Base-by-base conservation (phyloP, 805 yeast species). In the Ogataea paraovalis region DNA sequence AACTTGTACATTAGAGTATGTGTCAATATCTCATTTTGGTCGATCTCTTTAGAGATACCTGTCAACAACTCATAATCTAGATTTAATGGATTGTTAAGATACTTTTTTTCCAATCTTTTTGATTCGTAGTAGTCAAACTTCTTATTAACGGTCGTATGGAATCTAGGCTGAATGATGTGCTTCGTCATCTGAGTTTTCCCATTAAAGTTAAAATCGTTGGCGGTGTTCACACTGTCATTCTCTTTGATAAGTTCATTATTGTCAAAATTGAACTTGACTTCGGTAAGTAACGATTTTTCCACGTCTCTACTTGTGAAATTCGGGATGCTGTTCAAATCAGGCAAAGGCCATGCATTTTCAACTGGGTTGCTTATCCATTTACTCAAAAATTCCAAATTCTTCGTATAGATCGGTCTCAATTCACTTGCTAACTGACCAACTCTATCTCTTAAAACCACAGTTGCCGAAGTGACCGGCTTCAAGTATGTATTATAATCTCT, bases 361-460 rank as follows among this genome's bases (percentile, higher is more conserved):
- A 66, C 21, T 20, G 66, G 54, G 60, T 58, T 53, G 2, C 53
- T 41, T 30, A 88, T 69, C 82, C 91, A 89, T 30, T 74, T 75
- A 1, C 72, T 67, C 44, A 91, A 69, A 57, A 79, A 86, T 6
- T 73, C 71, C 53, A 90, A 71, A 48, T 83, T 77, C 54, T 82
- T 83, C 36, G 79, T 72, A 63, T 85, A 88, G 19, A 87, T 78
- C 14, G 94, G 91, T 60, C 86, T 74, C 42, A 89, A 64, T 58
- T 83, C 94, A 0, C 89, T 84, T 2, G 96, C 94, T 39, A 92
- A 64, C 42, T 78, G 77, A 7, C 98, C 98, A 13, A 85, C 89
- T 49, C 83, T 75, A 53, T 86, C 96, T 57, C 96, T 70, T 44
- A 89, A 66, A 27, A 90, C 87, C 3, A 90, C 96, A 18, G 85